Percentiles rank a stretch among this genome's conserved stretches.
Evolutionary conservation across 352 stramenopile species (phyloP).

Genomic region (Phytopythium litorale): DNA sequence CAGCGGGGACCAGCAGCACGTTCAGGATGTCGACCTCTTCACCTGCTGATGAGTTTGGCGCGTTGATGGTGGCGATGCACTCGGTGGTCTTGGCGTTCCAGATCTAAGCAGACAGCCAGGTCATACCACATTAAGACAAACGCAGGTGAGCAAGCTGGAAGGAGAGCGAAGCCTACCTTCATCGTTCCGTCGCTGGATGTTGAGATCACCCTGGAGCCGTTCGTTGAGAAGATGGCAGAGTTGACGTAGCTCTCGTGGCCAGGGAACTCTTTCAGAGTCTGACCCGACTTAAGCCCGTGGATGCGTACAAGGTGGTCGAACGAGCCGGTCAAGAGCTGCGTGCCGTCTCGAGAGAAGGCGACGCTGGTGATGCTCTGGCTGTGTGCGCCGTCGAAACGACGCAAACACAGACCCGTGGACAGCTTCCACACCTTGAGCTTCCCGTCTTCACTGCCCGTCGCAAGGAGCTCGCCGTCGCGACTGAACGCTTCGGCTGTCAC

Average conservation of each 20-base stretch:
- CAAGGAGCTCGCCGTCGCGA: constrained; percentile 84
- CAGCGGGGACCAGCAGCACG: constrained; percentile 54
- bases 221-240: constrained; percentile 69
- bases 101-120: constrained; percentile 21
- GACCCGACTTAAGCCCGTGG: constrained; percentile 90
- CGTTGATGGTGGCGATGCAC: constrained; percentile 71
- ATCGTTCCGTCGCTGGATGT: constrained; percentile 89
- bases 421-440: constrained; percentile 94
- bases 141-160: neutral
- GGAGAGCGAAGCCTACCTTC: constrained; percentile 35
- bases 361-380: constrained; percentile 81
- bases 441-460: constrained; percentile 82
- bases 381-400: constrained; percentile 86
- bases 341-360: constrained; percentile 87
- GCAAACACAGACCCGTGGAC: constrained; percentile 84
- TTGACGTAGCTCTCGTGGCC: constrained; percentile 93
- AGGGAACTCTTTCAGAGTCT: constrained; percentile 93
- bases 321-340: constrained; percentile 87
- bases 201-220: constrained; percentile 81
- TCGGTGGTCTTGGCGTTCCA: constrained; percentile 88
- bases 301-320: constrained; percentile 91
- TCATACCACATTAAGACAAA: neutral
- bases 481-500: constrained; percentile 88
- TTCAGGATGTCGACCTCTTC: constrained; percentile 80
- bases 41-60: constrained; percentile 38